Conservation (phyloP, 2,329 filamentous ascomycete species). For the Orbilia oligospora region DNA sequence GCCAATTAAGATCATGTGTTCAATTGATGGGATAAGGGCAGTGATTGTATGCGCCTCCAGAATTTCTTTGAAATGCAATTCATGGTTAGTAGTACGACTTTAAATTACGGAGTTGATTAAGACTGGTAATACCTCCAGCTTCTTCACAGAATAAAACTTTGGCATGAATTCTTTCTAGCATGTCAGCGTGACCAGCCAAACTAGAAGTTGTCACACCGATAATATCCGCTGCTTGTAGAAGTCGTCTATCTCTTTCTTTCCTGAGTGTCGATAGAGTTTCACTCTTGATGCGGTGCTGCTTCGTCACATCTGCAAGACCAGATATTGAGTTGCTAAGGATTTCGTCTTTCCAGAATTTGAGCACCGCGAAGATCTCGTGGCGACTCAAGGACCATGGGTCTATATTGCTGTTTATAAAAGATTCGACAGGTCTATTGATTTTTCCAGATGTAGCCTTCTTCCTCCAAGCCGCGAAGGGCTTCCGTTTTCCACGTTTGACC, state of each 20-base stretch:
- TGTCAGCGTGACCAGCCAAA: constrained; percentile 71
- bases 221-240: constrained; percentile 65
- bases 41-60: constrained; percentile 76
- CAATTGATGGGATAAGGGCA: constrained; percentile 73
- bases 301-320: constrained; percentile 22
- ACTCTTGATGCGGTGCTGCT: constrained; percentile 18
- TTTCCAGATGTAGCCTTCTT: neutral
- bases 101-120: neutral
- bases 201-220: constrained; percentile 76
- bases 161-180: constrained; percentile 70
- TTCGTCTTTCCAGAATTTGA: constrained; percentile 38
- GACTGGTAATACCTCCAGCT: constrained; percentile 68
- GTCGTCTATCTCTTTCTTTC: constrained; percentile 43
- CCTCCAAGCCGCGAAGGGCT: constrained; percentile 39
- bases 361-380: constrained; percentile 23
- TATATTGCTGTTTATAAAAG: neutral
- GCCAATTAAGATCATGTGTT: constrained; percentile 77
- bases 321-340: constrained; percentile 35
- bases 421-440: neutral
- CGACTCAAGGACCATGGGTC: constrained; percentile 39
- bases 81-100: neutral
- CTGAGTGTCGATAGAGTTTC: constrained; percentile 42
- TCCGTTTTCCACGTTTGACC: constrained; percentile 14
- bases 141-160: constrained; percentile 78
- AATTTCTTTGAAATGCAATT: constrained; percentile 69